Conservation (phyloP, 2,329 filamentous ascomycete species). For the Rugonectria rugulosa region DNA sequence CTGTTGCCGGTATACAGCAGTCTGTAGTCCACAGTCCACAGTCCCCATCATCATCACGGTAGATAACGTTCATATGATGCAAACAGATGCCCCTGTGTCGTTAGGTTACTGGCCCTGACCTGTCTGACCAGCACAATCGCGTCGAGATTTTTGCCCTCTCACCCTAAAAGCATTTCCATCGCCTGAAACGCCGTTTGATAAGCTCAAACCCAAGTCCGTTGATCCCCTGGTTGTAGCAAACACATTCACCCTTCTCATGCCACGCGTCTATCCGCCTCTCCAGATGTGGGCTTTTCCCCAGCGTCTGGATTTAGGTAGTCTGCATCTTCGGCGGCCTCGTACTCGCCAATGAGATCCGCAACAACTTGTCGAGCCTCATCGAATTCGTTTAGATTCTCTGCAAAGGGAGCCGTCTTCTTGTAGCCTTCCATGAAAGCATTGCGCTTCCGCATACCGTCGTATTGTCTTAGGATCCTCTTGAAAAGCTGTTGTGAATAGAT, state of each 20-base stretch:
- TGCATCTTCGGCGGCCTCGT: conserved; percentile 91
- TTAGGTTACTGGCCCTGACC: not conserved
- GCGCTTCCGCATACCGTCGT: conserved; percentile 92
- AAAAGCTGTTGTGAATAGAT: conserved; percentile 66
- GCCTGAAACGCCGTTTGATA: conserved; percentile 25
- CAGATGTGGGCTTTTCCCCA: conserved; percentile 59
- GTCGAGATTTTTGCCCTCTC: conserved; percentile 2
- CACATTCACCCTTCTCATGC: conserved; percentile 38
- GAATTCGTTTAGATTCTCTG: conserved; percentile 91
- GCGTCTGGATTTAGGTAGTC: conserved; percentile 85
- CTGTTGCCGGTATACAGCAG: no score
- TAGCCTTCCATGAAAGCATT: conserved; percentile 97
- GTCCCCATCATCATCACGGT: not conserved
- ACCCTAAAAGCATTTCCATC: conserved; percentile 12
- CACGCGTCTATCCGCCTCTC: conserved; percentile 61
- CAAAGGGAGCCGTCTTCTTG: conserved; percentile 93
- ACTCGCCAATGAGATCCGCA: conserved; percentile 88
- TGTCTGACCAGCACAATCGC: conserved; percentile 4
- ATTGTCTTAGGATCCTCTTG: conserved; percentile 90
- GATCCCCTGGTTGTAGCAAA: conserved; percentile 7
- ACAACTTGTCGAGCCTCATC: conserved; percentile 95
- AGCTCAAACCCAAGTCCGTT: conserved; percentile 24
- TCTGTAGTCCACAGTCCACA: no score
- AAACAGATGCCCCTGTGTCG: not conserved
- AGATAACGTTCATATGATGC: not conserved